A percentile compares a stretch with the other conserved stretches of the same genome.
These are phyloP conservation scores for Lathyrus aphaca DNA, from an alignment of 306 rosid species.

Conservation along the genomic window DNA sequence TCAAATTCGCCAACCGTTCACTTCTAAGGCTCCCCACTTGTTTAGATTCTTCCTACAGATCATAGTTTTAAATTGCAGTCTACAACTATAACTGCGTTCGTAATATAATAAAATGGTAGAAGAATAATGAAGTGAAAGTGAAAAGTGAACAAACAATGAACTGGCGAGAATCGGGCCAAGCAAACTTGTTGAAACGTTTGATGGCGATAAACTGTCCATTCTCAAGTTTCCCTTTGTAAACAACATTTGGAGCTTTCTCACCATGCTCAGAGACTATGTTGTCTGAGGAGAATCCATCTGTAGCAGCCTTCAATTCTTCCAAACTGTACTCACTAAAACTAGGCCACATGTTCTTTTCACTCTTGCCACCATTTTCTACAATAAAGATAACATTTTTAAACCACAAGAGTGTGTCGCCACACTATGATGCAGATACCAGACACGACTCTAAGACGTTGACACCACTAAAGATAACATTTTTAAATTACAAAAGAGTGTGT, in stretches of 20 bases:
- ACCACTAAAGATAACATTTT: neutral
- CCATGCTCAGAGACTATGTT: conserved; percentile 95
- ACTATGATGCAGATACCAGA: neutral
- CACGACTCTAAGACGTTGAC: neutral
- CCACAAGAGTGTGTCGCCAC: neutral
- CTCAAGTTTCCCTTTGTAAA: conserved; percentile 77
- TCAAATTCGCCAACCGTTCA: conserved; percentile 82
- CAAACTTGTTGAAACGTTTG: conserved; percentile 90
- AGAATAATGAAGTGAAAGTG: conserved; percentile 1
- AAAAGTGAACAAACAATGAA: conserved; percentile 64
- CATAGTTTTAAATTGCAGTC: neutral
- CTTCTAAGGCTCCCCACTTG: conserved; percentile 82
- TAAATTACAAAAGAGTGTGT: conserved; percentile 2
- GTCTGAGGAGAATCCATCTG: conserved; percentile 72
- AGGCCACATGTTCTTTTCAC: conserved; percentile 55
- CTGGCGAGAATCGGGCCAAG: conserved; percentile 95
- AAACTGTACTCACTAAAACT: conserved; percentile 73
- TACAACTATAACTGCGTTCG: neutral
- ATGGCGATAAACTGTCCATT: conserved; percentile 69
- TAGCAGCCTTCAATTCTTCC: conserved; percentile 73
- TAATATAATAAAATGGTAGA: neutral
- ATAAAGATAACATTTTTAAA: conserved; percentile 20
- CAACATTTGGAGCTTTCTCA: conserved; percentile 90
- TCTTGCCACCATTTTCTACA: conserved; percentile 80
- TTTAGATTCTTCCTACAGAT: conserved; percentile 75